Base-by-base conservation (phyloP, 2,329 filamentous ascomycete genomes). In the Exserohilum turcica region DNA sequence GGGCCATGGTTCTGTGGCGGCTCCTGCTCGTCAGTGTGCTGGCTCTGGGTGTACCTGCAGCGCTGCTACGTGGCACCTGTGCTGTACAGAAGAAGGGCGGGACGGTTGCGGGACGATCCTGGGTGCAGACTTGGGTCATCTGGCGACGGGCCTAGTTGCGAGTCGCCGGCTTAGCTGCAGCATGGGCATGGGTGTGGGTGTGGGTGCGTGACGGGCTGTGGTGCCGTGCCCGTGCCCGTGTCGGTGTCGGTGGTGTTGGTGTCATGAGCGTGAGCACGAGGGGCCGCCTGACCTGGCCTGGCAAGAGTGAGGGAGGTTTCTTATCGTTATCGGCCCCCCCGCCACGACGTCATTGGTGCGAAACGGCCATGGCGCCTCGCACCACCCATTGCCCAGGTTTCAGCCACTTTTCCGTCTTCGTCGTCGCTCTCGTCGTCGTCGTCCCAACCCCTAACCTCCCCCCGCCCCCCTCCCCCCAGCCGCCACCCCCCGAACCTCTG, bases 21-120 rank as follows among this genome's bases (percentile, higher is more conserved):
- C 60, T 64, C 28, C 59, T 68, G 62, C 46, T 63, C 56, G 49
- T 57, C 61, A 57, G 49, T 54, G 64, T 64, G 64, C 68, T 57
- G 59, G 58, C 60, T 61, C 59, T 56, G 56, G 56, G 64, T 60
- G 66, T 68, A 66, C 68, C 68, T 69, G 66, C 64, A 61, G 66
- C 56, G 48, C 61, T 70, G 68, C 67, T 67, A 72, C 70, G 70
- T 73, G 70, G 70, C 70, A 72, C 69, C 69, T 71, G 61, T 70
- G 59, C 64, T 64, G 65, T 60, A 61, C 66, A 70, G 64, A 67
- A 66, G 57, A 57, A 55, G 51, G 54, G 57, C 69, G 70, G 70
- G 65, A 68, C 70, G 69, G 63, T 54, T 60, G 66, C 66, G 68
- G 67, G 69, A 71, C 64, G 71, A 72, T 72, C 71, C 64, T 71